Conservation (phyloP, 768 basidiomycete species). For the Leccinum uliginosum region DNA sequence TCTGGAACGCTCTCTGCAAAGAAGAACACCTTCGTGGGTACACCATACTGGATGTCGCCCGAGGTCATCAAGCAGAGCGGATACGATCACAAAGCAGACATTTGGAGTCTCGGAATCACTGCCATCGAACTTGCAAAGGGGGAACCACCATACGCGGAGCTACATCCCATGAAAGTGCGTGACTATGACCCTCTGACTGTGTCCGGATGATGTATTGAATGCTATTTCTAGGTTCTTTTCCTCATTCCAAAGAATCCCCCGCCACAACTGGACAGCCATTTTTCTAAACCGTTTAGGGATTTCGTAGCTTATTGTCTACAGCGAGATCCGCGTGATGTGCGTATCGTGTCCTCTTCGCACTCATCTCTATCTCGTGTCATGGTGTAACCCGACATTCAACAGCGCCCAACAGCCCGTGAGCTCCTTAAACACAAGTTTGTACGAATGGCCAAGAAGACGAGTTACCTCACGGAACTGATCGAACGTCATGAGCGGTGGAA, state of each 20-base stretch:
- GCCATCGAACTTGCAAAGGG: slow-evolving; percentile 97
- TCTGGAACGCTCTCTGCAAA: slow-evolving; percentile 89
- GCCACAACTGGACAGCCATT: slow-evolving; percentile 83
- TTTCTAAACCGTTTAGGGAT: slow-evolving; percentile 90
- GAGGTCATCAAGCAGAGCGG: slow-evolving; percentile 99
- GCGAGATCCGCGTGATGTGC: slow-evolving; percentile 86
- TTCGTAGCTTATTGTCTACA: slow-evolving; percentile 93
- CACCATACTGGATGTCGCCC: slow-evolving; percentile 99
- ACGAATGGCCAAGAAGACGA: slow-evolving; percentile 91
- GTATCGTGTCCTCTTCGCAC: slow-evolving; percentile 21
- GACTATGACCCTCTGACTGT: not conserved
- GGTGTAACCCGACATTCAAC: slow-evolving; percentile 19
- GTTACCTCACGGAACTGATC: slow-evolving; percentile 91
- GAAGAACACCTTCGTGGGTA: slow-evolving; percentile 98
- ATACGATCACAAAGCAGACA: slow-evolving; percentile 98
- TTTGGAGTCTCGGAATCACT: slow-evolving; percentile 97
- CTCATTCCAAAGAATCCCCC: slow-evolving; percentile 98
- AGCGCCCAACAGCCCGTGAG: slow-evolving; percentile 95
- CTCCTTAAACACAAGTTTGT: slow-evolving; percentile 96
- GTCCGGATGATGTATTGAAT: not conserved
- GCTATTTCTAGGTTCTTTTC: slow-evolving; percentile 72
- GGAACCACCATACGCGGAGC: slow-evolving; percentile 95
- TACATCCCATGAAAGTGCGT: slow-evolving; percentile 97
- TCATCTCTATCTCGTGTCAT: slow-evolving; percentile 1
- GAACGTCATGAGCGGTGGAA: slow-evolving; percentile 94